Conservation (phyloP, 1,139 yeast species). For the Yamadazyma atmosphaerica region DNA sequence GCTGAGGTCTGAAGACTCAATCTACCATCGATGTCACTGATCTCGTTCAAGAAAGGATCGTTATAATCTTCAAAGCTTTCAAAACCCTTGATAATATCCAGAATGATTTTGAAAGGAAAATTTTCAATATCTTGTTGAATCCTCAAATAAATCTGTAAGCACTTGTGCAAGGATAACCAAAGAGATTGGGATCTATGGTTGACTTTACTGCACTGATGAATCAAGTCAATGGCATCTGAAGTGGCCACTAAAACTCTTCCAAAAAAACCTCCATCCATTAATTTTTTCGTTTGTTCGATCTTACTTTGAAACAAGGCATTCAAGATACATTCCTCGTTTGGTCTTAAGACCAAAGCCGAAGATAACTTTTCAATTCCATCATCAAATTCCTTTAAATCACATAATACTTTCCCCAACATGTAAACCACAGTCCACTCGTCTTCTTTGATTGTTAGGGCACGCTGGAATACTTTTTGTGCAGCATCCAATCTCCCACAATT, state of each 20-base stretch:
- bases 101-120: constrained; percentile 45
- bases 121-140: constrained; percentile 43
- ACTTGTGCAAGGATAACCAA: constrained; percentile 58
- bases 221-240: constrained; percentile 49
- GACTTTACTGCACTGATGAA: constrained; percentile 40
- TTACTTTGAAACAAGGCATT: constrained; percentile 59
- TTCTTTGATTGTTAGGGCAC: constrained; percentile 53
- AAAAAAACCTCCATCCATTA: constrained; percentile 61
- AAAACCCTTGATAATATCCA: constrained; percentile 27
- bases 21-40: constrained; percentile 10
- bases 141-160: constrained; percentile 44
- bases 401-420: constrained; percentile 63
- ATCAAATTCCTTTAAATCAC: constrained; percentile 41
- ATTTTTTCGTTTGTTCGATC: constrained; percentile 52
- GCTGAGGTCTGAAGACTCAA: constrained; percentile 13
- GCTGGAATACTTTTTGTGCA: constrained; percentile 75
- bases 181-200: constrained; percentile 44
- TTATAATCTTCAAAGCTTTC: constrained; percentile 47
- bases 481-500: constrained; percentile 87
- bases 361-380: constrained; percentile 33
- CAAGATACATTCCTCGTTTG: constrained; percentile 57
- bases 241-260: constrained; percentile 52
- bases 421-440: constrained; percentile 59
- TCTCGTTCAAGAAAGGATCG: constrained; percentile 38
- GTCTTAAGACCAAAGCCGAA: constrained; percentile 41